Base-by-base conservation (phyloP, 2,329 filamentous ascomycete species). In the Huntiella moniliformis region DNA sequence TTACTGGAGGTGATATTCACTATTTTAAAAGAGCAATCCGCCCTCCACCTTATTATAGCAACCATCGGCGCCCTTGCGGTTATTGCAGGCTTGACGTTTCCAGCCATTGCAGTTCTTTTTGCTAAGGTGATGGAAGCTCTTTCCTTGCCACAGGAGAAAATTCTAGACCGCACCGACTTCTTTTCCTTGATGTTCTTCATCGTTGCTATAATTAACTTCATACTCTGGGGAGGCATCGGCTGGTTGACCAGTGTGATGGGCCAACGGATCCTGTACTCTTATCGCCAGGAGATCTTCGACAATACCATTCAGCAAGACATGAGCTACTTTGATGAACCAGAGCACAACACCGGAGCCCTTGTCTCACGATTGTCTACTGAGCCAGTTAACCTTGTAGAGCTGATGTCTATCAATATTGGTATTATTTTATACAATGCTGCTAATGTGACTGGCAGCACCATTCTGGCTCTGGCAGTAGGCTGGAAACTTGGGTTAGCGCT, bases 171-270 rank as follows among this genome's bases (percentile, higher is more conserved):
- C 17, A 66, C 62, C 4, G 66, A 74, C 55, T 72, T 73, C 52
- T 73, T 64, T 55, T 60, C 68, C 0, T 61, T 71, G 42, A 73
- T 74, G 69, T 74, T 74, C 54, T 70, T 73, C 42, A 57, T 73
- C 1, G 57, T 72, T 12, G 70, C 71, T 1, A 55, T 67, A 7
- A 65, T 57, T 3, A 64, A 67, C 31, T 55, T 68, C 1, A 45
- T 70, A 0, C 56, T 61, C 3, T 73, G 73, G 44, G 58, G 57
- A 28, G 49, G 55, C 1, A 51, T 57, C 17, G 63, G 64, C 2
- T 63, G 58, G 57, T 39, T 58, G 4, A 56, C 57, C 46, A 65
- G 64, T 35, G 47, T 55, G 4, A 53, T 63, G 10, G 60, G 57
- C 0, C 61, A 64, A 52, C 46, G 58, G 17, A 50, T 62, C 18